Conservation (phyloP, 129 eudicot species). For the Helichrysum umbraculigerum region DNA sequence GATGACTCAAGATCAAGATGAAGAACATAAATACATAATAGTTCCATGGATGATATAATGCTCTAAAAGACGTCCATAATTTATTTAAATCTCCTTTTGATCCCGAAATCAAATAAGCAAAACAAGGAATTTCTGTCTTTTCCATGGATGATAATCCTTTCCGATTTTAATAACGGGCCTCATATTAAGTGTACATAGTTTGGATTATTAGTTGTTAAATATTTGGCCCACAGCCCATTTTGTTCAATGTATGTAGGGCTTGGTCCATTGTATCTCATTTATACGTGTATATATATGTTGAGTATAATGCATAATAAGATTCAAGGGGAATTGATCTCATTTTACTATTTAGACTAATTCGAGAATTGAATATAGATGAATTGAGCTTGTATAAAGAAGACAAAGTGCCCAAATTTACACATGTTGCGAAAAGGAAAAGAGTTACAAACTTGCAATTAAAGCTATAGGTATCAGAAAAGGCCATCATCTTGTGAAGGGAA, state of each 20-base stretch:
- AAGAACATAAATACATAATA: conserved; percentile 77
- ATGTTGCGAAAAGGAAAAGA: conserved; percentile 65
- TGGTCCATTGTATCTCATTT: too few species aligned
- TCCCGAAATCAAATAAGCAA: conserved; percentile 88
- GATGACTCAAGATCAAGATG: conserved; percentile 92
- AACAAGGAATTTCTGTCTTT: conserved; percentile 53
- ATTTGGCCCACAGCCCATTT: too few species aligned
- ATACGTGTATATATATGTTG: too few species aligned
- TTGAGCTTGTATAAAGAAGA: conserved; percentile 55
- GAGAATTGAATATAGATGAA: conserved; percentile 50
- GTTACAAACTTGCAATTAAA: conserved; percentile 59
- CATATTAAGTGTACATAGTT: too few species aligned
- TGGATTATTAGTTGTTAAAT: too few species aligned
- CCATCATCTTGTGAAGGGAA: conserved; percentile 71
- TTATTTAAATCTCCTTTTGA: conserved; percentile 84
- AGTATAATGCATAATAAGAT: too few species aligned
- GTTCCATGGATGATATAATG: conserved; percentile 81
- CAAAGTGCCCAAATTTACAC: conserved; percentile 60
- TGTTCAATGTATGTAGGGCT: too few species aligned
- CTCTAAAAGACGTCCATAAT: conserved; percentile 73
- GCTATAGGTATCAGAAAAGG: conserved; percentile 57
- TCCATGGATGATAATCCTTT: too few species aligned
- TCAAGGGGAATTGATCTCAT: too few species aligned
- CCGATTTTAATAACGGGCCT: too few species aligned
- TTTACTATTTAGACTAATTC: conserved; percentile 26